Conservation (phyloP, 768 basidiomycete species). For the Russula abietina region DNA sequence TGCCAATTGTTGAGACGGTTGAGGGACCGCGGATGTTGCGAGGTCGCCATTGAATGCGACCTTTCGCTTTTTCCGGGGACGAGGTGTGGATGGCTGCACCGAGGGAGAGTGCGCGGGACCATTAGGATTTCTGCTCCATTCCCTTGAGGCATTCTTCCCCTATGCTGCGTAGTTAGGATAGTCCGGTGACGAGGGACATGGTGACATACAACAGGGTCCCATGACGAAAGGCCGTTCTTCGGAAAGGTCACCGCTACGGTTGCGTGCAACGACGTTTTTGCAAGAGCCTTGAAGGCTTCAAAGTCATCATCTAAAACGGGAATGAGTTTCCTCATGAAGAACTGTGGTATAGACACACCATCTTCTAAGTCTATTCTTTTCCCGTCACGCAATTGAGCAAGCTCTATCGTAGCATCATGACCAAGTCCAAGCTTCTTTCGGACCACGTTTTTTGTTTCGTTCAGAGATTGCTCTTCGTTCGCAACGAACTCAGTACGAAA, state of each 20-base stretch:
- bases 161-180: background rate
- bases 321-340: conserved; percentile 1
- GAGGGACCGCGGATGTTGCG: background rate
- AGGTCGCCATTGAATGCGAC: conserved; percentile 1
- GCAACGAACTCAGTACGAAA: conserved; percentile 12
- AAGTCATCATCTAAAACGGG: conserved; percentile 63
- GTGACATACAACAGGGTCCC: conserved; percentile 1
- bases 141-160: background rate
- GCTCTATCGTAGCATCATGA: conserved; percentile 32
- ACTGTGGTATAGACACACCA: conserved; percentile 40
- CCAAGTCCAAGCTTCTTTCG: conserved; percentile 55
- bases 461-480: conserved; percentile 52
- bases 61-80: conserved; percentile 16
- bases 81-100: background rate
- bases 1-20: background rate
- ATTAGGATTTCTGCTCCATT: background rate
- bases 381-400: conserved; percentile 50
- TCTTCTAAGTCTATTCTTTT: conserved; percentile 66
- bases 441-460: conserved; percentile 51
- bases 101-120: background rate
- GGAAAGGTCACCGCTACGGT: conserved; percentile 15
- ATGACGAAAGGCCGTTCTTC: background rate
- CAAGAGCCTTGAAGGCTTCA: conserved; percentile 55
- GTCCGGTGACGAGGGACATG: too few species aligned
- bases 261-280: conserved; percentile 32